Evolutionary conservation across 257 asterid genomes (phyloP).

Genomic region (Forsythia viridissima): DNA sequence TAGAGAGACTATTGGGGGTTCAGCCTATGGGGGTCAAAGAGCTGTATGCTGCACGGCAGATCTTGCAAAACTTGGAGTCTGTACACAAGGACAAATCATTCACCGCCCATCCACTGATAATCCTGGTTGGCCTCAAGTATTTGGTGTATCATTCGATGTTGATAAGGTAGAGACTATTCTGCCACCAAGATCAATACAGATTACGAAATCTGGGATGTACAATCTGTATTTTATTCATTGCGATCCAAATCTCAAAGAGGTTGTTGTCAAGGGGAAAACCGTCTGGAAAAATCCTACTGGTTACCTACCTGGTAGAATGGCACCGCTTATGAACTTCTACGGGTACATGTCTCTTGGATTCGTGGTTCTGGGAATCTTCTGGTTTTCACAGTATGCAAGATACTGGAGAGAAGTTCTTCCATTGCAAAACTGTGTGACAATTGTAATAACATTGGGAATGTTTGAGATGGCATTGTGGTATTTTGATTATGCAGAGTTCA

Average conservation of each 20-base stretch:
- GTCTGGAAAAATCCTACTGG: constrained; percentile 96
- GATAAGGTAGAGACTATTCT: constrained; percentile 53
- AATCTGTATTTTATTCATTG: constrained; percentile 92
- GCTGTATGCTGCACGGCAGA: constrained; percentile 90
- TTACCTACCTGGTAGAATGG: constrained; percentile 97
- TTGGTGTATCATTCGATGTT: constrained; percentile 63
- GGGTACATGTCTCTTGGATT: constrained; percentile 89
- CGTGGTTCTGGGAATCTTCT: constrained; percentile 77
- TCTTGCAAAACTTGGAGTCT: constrained; percentile 94
- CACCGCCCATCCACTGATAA: constrained; percentile 73
- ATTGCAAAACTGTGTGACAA: constrained; percentile 85
- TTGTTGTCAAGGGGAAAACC: constrained; percentile 73
- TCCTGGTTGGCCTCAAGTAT: constrained; percentile 93
- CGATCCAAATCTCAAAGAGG: constrained; percentile 72
- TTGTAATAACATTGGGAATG: constrained; percentile 94
- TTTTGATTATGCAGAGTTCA: constrained; percentile 90
- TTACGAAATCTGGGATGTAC: constrained; percentile 90
- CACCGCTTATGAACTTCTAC: constrained; percentile 87
- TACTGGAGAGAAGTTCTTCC: constrained; percentile 93
- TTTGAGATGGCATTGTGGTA: constrained; percentile 96
- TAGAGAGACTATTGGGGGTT: constrained; percentile 84
- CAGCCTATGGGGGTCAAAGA: constrained; percentile 97
- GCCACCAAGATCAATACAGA: constrained; percentile 64
- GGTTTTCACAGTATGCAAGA: constrained; percentile 93
- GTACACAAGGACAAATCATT: constrained; percentile 82